Evolutionary conservation across 2,329 filamentous ascomycete genomes (phyloP).

Genomic region (Colletotrichum phormii): DNA sequence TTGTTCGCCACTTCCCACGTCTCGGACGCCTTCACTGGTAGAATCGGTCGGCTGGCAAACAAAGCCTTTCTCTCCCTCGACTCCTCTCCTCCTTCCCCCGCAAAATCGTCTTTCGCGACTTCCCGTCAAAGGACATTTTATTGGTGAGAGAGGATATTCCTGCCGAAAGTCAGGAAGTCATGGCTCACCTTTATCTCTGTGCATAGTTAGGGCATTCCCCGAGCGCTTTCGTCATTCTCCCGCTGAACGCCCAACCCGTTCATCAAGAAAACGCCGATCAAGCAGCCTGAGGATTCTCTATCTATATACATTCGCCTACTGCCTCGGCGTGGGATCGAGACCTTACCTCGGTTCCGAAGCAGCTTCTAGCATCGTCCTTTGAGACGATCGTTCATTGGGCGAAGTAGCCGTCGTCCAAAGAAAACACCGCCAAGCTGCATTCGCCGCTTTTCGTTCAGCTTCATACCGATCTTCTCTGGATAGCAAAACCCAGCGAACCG

Average conservation of each 20-base stretch:
- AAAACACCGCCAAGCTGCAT: constrained; percentile 72
- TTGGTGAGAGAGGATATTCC: constrained; percentile 37
- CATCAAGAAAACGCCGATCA: constrained; percentile 18
- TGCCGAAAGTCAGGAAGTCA: constrained; percentile 32
- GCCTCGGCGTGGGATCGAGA: constrained; percentile 16
- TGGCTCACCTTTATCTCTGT: constrained; percentile 32
- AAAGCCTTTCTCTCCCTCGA: neutral
- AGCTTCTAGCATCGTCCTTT: constrained; percentile 21
- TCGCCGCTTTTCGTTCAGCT: constrained; percentile 76
- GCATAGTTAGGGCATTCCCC: constrained; percentile 16
- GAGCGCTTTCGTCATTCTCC: constrained; percentile 14
- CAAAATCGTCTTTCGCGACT: neutral
- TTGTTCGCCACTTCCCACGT: constrained; percentile 39
- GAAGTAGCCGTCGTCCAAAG: constrained; percentile 9
- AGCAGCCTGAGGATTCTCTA: constrained; percentile 11
- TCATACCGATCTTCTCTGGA: constrained; percentile 56
- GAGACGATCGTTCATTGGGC: constrained; percentile 7
- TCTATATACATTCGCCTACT: neutral
- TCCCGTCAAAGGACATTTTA: constrained; percentile 4
- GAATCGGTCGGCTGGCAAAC: constrained; percentile 38
- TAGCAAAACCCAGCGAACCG: constrained; percentile 37
- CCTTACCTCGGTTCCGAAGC: constrained; percentile 5
- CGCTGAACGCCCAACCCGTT: constrained; percentile 24
- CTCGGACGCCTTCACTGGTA: constrained; percentile 74
- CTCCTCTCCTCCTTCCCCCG: neutral